A percentile compares a stretch with the other conserved stretches of the same genome.
These are phyloP conservation scores for Microbotryum silenes-acaulis DNA, from an alignment of 1,284 basidiomycete genomes.

Conservation along the genomic window DNA sequence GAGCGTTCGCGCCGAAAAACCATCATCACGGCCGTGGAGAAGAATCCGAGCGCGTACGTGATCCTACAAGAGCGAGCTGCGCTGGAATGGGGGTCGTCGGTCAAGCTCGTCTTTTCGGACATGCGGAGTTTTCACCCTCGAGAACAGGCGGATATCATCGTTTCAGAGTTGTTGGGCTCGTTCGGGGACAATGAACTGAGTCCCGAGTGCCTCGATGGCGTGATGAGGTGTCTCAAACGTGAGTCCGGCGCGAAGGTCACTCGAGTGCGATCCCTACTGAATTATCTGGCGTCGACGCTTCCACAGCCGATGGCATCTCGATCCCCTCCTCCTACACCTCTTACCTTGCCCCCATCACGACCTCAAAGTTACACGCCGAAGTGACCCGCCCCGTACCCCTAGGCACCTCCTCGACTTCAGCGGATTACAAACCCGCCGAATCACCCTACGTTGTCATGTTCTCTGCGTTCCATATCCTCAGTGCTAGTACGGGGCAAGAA, in stretches of 20 bases:
- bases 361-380: constrained; percentile 82
- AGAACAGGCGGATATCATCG: constrained; percentile 82
- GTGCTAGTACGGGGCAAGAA: constrained; percentile 53
- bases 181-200: constrained; percentile 99
- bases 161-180: constrained; percentile 91
- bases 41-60: constrained; percentile 88
- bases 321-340: constrained; percentile 95
- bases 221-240: constrained; percentile 33
- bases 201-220: constrained; percentile 55
- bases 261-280: background rate
- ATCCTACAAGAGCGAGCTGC: constrained; percentile 74
- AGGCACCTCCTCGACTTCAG: constrained; percentile 50
- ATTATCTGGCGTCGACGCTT: too few species aligned
- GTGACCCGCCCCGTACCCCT: constrained; percentile 44
- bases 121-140: constrained; percentile 78
- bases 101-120: constrained; percentile 81
- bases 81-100: constrained; percentile 73
- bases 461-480: constrained; percentile 79
- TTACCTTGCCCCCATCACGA: constrained; percentile 85
- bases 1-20: constrained; percentile 56
- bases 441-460: constrained; percentile 99
- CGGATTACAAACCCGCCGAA: constrained; percentile 49
- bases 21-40: constrained; percentile 81
- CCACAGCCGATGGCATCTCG: constrained; percentile 75
- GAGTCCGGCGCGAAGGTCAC: background rate